Base-by-base conservation (phyloP, 129 eudicot species). In the Chrysanthemum makinoi region DNA sequence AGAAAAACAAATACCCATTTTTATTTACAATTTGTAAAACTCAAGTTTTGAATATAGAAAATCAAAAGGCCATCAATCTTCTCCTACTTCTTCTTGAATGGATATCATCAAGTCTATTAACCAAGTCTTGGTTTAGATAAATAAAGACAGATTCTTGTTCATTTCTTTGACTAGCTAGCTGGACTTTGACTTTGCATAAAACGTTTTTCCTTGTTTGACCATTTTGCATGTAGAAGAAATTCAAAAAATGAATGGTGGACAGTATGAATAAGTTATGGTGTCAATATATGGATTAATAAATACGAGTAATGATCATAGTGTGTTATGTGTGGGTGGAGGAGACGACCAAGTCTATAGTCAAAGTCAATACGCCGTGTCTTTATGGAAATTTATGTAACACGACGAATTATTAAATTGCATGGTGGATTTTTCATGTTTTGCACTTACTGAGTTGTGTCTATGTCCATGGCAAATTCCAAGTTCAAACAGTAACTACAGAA, bases 1-100 rank as follows among this genome's bases (percentile, higher is more conserved):
- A 49, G 79, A 78, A 55, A 72, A 85, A 60, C 86, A 85, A 59
- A 10, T 47, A 39, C 89, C 89, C 89, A 85, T 85, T 69, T 55
- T 54, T 54, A 54, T 16, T 16, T 3, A 16, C 8, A 0, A 3
- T 1, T 11, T 52, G 35, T 22, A 74, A 73, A 19, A 35, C 24
- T 20, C 4, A 15, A 63, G n/a, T 43, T 65, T 20, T 55, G 22
- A 54, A 20, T 26, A 51, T 14, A 33, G 50, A 0, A 9, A 39
- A 50, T 77, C 75, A 70, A 62, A 56, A 62, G 72, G 12, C 6
- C 64, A 69, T 68, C 58, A 20, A 61, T 43, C 16, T 22, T 58
- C 17, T 30, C 57, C 11, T 30, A 16, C 10, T 39, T 39, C 44
- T 39, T 39, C 44, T 39, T 39, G 44, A 39, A 16, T 28, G 30